phyloP scores from a whole-genome alignment of 768 basidiomycete genomes.

The Kwoniella sp. region DNA sequence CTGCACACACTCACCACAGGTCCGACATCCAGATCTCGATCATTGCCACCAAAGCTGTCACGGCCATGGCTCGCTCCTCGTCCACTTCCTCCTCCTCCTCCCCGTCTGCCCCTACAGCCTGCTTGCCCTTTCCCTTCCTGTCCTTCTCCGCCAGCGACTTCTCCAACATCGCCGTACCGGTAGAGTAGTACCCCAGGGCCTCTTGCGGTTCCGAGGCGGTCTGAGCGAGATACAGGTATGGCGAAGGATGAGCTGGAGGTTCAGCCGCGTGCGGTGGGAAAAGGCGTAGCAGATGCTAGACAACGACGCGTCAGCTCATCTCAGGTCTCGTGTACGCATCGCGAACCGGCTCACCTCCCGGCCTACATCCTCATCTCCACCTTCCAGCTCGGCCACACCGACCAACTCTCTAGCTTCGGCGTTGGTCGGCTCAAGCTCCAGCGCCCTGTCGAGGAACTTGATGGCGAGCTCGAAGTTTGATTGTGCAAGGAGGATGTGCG shows the following conservation, averaged over 20 bases:
- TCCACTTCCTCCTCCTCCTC: constrained; percentile 50
- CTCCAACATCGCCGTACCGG: constrained; percentile 51
- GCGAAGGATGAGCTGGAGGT: constrained; percentile 61
- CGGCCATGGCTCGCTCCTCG: constrained; percentile 60
- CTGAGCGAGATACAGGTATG: constrained; percentile 85
- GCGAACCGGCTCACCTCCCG: constrained; percentile 56
- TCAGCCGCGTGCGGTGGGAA: constrained; percentile 53
- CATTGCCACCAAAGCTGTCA: constrained; percentile 77
- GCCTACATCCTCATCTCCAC: constrained; percentile 69
- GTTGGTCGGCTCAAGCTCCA: constrained; percentile 63
- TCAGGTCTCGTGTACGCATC: background rate
- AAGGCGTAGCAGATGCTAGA: constrained; percentile 59
- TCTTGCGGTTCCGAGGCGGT: constrained; percentile 68
- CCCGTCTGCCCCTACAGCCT: constrained; percentile 51
- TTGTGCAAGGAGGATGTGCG: constrained; percentile 73
- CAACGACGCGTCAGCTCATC: constrained; percentile 1
- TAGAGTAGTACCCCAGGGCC: constrained; percentile 68
- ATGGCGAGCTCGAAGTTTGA: constrained; percentile 78
- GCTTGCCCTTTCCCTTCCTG: constrained; percentile 61
- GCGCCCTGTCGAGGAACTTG: constrained; percentile 64
- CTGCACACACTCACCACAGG: constrained; percentile 62
- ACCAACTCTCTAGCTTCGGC: constrained; percentile 72
- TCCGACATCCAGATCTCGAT: constrained; percentile 98
- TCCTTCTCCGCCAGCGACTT: constrained; percentile 58
- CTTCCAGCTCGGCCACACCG: constrained; percentile 72